Evolutionary conservation across 2,329 filamentous ascomycete species (phyloP).

Genomic region (Macrophomina phaseolina): DNA sequence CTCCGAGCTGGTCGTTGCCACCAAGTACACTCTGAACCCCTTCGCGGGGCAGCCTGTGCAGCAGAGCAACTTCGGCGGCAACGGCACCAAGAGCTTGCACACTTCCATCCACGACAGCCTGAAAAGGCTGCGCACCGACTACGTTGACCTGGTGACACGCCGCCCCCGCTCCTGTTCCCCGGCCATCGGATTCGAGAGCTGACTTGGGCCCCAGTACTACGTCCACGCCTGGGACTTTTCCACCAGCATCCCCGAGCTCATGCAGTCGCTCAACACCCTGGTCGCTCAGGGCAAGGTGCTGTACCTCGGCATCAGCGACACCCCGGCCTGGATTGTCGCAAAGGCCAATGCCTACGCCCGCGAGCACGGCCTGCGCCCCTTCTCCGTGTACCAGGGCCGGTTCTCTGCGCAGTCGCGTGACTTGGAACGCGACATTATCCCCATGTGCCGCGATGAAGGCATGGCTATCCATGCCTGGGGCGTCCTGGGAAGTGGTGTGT

Average conservation of each 20-base stretch:
- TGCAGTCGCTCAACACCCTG: conserved; percentile 50
- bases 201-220: conserved; percentile 32
- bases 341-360: conserved; percentile 42
- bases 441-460: conserved; percentile 50
- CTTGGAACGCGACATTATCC: conserved; percentile 54
- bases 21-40: conserved; percentile 43
- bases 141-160: conserved; percentile 60
- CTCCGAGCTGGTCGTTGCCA: conserved; percentile 50
- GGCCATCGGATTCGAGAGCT: too few relatives aligned
- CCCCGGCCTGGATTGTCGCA: conserved; percentile 48
- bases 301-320: conserved; percentile 54
- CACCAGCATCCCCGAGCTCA: conserved; percentile 51
- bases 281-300: conserved; percentile 49
- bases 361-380: conserved; percentile 46
- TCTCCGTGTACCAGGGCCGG: conserved; percentile 49
- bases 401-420: conserved; percentile 51
- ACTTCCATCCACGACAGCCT: conserved; percentile 46
- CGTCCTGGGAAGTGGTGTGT: conserved; percentile 45
- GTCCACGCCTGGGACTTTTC: conserved; percentile 51
- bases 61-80: conserved; percentile 51
- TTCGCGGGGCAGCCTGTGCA: conserved; percentile 33
- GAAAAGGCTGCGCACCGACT: conserved; percentile 67
- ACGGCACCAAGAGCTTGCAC: conserved; percentile 46
- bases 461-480: conserved; percentile 63
- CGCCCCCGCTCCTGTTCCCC: not conserved